phyloP scores from a whole-genome alignment of 257 asterid species.

The Datura wrightii region DNA sequence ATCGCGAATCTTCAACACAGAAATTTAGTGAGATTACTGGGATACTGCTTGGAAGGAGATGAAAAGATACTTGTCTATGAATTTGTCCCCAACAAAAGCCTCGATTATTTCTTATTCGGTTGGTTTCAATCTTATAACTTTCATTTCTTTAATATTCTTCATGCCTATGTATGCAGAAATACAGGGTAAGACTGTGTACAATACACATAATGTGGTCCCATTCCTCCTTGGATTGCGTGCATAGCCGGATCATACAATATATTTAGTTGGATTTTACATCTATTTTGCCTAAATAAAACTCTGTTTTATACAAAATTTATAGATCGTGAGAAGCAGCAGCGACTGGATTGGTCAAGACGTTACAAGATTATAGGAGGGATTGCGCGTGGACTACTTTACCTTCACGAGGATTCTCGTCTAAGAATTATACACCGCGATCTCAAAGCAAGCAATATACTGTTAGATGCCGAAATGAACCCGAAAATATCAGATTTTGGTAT shows the following conservation, averaged over 20 bases:
- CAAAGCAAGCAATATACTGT: constrained; percentile 39
- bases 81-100: constrained; percentile 40
- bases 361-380: constrained; percentile 42
- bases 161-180: not conserved
- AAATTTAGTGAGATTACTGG: constrained; percentile 39
- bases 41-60: constrained; percentile 37
- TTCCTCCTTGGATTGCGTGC: not conserved
- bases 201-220: not conserved
- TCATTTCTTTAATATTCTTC: not conserved
- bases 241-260: not conserved
- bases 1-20: constrained; percentile 45
- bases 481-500: constrained; percentile 46
- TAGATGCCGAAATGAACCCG: constrained; percentile 41
- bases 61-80: constrained; percentile 47
- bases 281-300: not conserved
- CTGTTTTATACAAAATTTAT: not conserved
- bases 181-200: not conserved
- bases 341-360: constrained; percentile 38
- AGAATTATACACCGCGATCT: constrained; percentile 42
- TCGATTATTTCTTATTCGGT: constrained; percentile 43
- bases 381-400: constrained; percentile 41
- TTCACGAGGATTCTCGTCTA: constrained; percentile 43
- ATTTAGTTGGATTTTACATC: not conserved
- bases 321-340: constrained; percentile 31
- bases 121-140: not conserved